A percentile compares a stretch with the other conserved stretches of the same genome.
Evolutionary conservation across 176 grass and related monocot species (phyloP).

Genomic region (Carex scoparia): DNA sequence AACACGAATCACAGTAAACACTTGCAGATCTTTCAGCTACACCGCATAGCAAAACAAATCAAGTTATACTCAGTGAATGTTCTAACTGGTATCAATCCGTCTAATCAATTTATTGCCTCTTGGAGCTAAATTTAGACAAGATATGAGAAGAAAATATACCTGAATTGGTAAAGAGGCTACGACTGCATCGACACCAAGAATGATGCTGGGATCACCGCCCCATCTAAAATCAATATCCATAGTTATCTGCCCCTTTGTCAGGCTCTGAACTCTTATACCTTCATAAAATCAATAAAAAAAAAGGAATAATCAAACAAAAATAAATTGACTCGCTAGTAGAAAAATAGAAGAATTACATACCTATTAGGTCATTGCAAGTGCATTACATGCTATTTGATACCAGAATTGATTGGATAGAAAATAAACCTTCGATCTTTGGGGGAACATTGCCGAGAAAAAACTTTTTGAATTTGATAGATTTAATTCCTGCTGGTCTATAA

Average conservation of each 20-base stretch:
- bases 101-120: not conserved
- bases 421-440: constrained; percentile 96
- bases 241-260: constrained; percentile 86
- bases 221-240: constrained; percentile 99
- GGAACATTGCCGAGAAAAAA: constrained; percentile 86
- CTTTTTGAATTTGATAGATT: constrained; percentile 95
- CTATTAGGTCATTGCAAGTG: not conserved
- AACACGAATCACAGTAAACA: constrained; percentile 85
- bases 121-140: not conserved
- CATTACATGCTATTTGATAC: constrained; percentile 10
- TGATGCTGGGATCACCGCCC: constrained; percentile 96
- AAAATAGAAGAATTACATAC: constrained; percentile 1
- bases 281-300: constrained; percentile 30
- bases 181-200: constrained; percentile 87
- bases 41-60: constrained; percentile 25
- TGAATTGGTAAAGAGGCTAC: constrained; percentile 97
- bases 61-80: not conserved
- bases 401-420: not conserved
- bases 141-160: constrained; percentile 39
- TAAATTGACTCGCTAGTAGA: not conserved
- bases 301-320: constrained; percentile 1
- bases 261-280: constrained; percentile 89
- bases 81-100: not conserved
- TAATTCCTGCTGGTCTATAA: constrained; percentile 90
- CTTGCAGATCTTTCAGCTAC: constrained; percentile 92